Base-by-base conservation (phyloP, 345 rosid genomes). In the Salix caprea region DNA sequence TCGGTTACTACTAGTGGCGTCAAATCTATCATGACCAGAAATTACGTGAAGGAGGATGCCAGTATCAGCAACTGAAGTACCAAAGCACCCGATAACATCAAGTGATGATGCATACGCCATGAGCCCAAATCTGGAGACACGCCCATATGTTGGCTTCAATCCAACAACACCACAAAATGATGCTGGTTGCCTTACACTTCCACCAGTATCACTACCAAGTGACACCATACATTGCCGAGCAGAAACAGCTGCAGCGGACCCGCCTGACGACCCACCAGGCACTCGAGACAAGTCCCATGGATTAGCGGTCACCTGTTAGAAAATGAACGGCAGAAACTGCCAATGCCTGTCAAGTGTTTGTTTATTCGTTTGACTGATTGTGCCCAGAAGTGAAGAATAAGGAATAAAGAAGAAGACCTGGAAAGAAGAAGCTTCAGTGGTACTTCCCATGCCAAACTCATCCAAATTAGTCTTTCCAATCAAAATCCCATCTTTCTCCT, bases 191-290 rank as follows among this genome's bases (percentile, higher is more conserved):
- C 98, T 89, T 70, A 94, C 97, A 80, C 98, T 94, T 74, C 97
- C 98, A 73, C 97, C 98, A n/a, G 98, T 92, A 87, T 94, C 98
- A 86, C 98, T 94, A 46, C 97, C 97, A 74, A 94, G 91, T 6
- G 98, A 87, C 37, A 92, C 97, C 56, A 88, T 86, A 71, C 98
- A 92, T 76, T 94, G 97, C 84, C 95, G 84, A 30, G 97, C 94
- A 56, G 97, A 90, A 80, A 94, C 98, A 62, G 98, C 94, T 19
- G 98, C 97, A 46, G 97, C 98, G 9, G 98, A 92, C 21, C 98
- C 98, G 65, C 97, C 97, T 5, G 98, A 94, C 39, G 98, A 94
- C 76, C 97, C 98, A 76, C 97, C 97, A 4, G 98, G 95, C 42
- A 94, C 98, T 36, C 97, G 91, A 40, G 86, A 86, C 77, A 95